Percentiles rank a stretch among this genome's conserved stretches.
These are phyloP conservation scores for Aspergillus fumigatus DNA, from an alignment of 2,329 filamentous ascomycete species.

Conservation along the genomic window DNA sequence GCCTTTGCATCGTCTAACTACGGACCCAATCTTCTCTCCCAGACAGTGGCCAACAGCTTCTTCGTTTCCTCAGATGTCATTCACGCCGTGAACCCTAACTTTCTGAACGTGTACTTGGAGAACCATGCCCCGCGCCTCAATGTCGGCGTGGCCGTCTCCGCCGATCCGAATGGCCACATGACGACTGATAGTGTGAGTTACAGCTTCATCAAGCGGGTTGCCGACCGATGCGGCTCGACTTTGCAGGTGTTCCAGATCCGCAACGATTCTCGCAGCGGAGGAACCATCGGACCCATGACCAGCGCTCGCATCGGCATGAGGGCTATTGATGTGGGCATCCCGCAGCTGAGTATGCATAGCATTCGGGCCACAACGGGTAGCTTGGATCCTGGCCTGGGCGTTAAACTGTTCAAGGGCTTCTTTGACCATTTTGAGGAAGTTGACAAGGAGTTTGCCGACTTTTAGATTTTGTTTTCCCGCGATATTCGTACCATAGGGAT, in stretches of 20 bases:
- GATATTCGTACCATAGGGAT: not conserved
- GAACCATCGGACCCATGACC: constrained; percentile 92
- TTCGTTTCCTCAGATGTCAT: constrained; percentile 89
- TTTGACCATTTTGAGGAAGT: constrained; percentile 81
- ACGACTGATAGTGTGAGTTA: constrained; percentile 87
- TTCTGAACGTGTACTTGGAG: constrained; percentile 74
- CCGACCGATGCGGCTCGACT: constrained; percentile 64
- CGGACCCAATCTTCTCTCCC: constrained; percentile 59
- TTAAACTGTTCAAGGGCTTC: constrained; percentile 85
- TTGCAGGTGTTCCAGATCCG: constrained; percentile 92
- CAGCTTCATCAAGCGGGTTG: constrained; percentile 72
- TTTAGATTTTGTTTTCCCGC: constrained; percentile 19
- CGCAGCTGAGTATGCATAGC: constrained; percentile 91
- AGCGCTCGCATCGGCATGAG: constrained; percentile 75
- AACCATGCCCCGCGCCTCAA: constrained; percentile 86
- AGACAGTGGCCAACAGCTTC: constrained; percentile 89
- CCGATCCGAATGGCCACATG: constrained; percentile 91
- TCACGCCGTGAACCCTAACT: constrained; percentile 94
- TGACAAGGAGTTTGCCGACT: constrained; percentile 66
- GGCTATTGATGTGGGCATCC: constrained; percentile 81
- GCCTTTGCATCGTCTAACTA: constrained; percentile 48
- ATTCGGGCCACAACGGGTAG: constrained; percentile 84
- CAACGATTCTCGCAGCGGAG: constrained; percentile 83
- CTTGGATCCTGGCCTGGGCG: constrained; percentile 80
- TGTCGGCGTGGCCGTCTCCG: constrained; percentile 73